A percentile compares a stretch with the other conserved stretches of the same genome.
phyloP scores from a whole-genome alignment of 2,329 filamentous ascomycete genomes.

The Onygenales sp. region DNA sequence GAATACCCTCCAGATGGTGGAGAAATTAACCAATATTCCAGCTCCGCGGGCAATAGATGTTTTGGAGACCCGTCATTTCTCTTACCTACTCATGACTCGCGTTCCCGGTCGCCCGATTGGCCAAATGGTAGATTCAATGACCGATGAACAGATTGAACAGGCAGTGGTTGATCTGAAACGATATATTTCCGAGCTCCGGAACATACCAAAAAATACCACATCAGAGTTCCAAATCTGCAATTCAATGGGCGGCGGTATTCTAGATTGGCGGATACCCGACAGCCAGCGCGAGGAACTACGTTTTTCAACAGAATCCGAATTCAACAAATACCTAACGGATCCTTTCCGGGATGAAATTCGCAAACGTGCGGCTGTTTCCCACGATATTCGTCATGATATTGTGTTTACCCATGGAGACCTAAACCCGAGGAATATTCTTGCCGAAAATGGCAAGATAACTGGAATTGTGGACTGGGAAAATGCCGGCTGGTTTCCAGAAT shows the following conservation, averaged over 20 bases:
- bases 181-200: constrained; percentile 8
- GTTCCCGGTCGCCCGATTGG: constrained; percentile 12
- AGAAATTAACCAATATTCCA: constrained; percentile 7
- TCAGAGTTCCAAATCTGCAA: constrained; percentile 8
- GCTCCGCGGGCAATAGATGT: constrained; percentile 9
- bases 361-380: constrained; percentile 5
- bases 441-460: constrained; percentile 16
- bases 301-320: constrained; percentile 9
- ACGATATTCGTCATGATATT: constrained; percentile 13
- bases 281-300: constrained; percentile 10
- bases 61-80: constrained; percentile 1
- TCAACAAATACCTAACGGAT: constrained; percentile 10
- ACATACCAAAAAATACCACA: constrained; percentile 1
- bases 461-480: constrained; percentile 22
- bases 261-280: constrained; percentile 10
- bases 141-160: constrained; percentile 9
- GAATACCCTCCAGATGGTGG: constrained; percentile 7
- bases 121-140: constrained; percentile 6
- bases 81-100: constrained; percentile 12
- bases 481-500: constrained; percentile 21
- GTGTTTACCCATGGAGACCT: constrained; percentile 22
- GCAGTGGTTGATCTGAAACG: constrained; percentile 8
- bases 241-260: constrained; percentile 6
- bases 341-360: constrained; percentile 8
- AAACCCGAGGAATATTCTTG: constrained; percentile 19